These are phyloP conservation scores for Calonectria hawksworthii DNA, from an alignment of 2,329 filamentous ascomycete species.

Conservation along the genomic window DNA sequence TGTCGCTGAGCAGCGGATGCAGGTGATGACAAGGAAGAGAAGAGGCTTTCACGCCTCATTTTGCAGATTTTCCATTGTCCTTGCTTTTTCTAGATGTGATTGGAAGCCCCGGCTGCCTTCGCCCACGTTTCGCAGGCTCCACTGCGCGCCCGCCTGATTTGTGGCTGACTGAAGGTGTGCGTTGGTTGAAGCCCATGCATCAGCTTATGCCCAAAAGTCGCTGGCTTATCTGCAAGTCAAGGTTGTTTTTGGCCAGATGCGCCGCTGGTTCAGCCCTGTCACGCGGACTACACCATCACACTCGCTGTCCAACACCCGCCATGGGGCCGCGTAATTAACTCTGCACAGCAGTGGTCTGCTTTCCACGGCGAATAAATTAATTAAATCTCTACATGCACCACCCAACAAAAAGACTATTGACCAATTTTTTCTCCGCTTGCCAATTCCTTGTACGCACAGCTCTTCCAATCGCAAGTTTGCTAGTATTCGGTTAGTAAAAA, in stretches of 20 bases:
- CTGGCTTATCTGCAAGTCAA: neutral
- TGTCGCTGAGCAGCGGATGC: neutral
- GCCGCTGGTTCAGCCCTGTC: neutral
- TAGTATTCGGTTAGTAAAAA: neutral
- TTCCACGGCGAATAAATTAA: neutral
- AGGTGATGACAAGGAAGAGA: neutral
- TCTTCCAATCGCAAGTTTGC: slow-evolving; percentile 41
- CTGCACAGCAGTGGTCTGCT: neutral
- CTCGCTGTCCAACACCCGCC: neutral
- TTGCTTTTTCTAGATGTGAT: neutral
- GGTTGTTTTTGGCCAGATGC: neutral
- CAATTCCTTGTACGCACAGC: slow-evolving; percentile 35
- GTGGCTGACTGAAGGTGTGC: neutral
- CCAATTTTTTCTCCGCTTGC: neutral
- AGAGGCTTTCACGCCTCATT: neutral
- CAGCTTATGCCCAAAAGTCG: neutral
- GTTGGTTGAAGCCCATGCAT: neutral
- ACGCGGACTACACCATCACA: neutral
- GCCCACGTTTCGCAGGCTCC: neutral
- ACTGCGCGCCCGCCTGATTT: neutral
- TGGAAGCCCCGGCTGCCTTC: neutral
- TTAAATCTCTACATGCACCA: neutral
- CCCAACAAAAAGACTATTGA: neutral
- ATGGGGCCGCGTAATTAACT: neutral
- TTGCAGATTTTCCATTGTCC: neutral